Conservation (phyloP, 1,284 basidiomycete species). For the Mycosarcoma maydis region DNA sequence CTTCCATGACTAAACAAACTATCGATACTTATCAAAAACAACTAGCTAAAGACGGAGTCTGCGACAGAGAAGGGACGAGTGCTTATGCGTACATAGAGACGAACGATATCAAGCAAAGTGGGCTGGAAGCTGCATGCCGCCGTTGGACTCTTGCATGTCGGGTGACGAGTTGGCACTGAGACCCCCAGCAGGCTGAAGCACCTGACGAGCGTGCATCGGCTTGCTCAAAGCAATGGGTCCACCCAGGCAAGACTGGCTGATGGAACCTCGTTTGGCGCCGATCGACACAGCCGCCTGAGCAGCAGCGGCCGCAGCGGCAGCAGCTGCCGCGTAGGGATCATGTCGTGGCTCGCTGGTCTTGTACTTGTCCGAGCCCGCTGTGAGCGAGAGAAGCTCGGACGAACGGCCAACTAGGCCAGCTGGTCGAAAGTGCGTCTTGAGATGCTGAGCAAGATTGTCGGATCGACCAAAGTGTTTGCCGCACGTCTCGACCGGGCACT, state of each 20-base stretch:
- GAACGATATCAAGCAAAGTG: conserved; percentile 16
- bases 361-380: conserved; percentile 34
- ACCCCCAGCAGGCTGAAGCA: conserved; percentile 24
- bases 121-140: conserved; percentile 11
- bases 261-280: conserved; percentile 25
- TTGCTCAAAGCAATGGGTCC: conserved; percentile 48
- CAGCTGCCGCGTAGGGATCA: conserved; percentile 58
- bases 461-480: conserved; percentile 64
- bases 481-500: conserved; percentile 64
- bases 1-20: neutral
- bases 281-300: conserved; percentile 41
- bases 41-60: too few relatives aligned
- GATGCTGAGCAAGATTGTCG: conserved; percentile 65
- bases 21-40: neutral
- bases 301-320: conserved; percentile 47
- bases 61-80: too few relatives aligned
- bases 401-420: conserved; percentile 50
- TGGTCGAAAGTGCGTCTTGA: conserved; percentile 65
- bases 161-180: conserved; percentile 41
- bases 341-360: conserved; percentile 48
- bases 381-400: conserved; percentile 42
- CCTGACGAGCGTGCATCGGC: conserved; percentile 29
- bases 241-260: conserved; percentile 35
- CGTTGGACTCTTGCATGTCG: conserved; percentile 3
- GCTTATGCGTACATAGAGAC: too few relatives aligned